phyloP scores from a whole-genome alignment of 2,329 filamentous ascomycete genomes.

The Rutstroemia sp. region DNA sequence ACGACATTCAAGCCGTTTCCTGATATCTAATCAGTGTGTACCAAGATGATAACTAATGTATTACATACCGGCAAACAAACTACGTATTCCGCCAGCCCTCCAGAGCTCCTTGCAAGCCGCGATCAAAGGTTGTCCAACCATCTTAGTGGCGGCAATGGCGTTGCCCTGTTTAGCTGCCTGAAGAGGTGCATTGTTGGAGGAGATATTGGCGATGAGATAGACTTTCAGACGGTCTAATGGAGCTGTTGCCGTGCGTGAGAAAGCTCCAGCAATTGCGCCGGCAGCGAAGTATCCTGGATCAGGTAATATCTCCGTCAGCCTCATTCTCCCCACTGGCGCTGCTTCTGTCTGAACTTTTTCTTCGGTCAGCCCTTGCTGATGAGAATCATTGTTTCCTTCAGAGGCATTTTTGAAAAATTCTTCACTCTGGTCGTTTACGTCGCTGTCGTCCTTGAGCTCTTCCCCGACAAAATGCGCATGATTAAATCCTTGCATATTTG shows the following conservation, averaged over 20 bases:
- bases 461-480: conserved; percentile 13
- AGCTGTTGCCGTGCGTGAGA: conserved; percentile 91
- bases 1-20: conserved; percentile 94
- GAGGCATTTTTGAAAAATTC: conserved; percentile 2
- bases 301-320: conserved; percentile 45
- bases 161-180: conserved; percentile 64
- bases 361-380: conserved; percentile 10
- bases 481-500: conserved; percentile 14
- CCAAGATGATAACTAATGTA: not conserved
- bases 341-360: conserved; percentile 14
- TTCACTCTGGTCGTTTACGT: not conserved
- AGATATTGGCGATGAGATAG: conserved; percentile 88
- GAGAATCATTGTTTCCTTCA: not conserved
- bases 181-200: conserved; percentile 49
- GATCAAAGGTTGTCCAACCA: conserved; percentile 60
- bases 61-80: conserved; percentile 80
- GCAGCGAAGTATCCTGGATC: conserved; percentile 94
- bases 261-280: conserved; percentile 87
- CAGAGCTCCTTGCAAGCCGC: conserved; percentile 73
- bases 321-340: conserved; percentile 17
- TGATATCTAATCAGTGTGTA: conserved; percentile 32
- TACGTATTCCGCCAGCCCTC: conserved; percentile 76
- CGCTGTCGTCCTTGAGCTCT: conserved; percentile 1
- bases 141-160: conserved; percentile 55
- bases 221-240: conserved; percentile 96